These are phyloP conservation scores for Hyaloscypha finlandica DNA, from an alignment of 495 filamentous ascomycete genomes.

Conservation along the genomic window DNA sequence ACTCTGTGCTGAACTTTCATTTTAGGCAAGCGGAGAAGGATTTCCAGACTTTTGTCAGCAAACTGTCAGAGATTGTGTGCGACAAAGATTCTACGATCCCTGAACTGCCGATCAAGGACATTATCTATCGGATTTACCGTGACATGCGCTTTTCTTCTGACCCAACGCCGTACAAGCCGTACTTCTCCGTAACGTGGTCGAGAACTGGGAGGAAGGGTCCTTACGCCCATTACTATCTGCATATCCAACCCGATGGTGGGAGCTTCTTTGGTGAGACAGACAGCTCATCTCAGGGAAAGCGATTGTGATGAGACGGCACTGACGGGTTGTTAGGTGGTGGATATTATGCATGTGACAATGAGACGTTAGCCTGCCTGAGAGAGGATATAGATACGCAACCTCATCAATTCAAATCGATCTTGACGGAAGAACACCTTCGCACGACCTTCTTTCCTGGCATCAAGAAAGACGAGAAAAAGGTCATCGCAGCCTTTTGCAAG, in stretches of 20 bases:
- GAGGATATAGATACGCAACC: conserved; percentile 72
- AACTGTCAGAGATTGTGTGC: conserved; percentile 66
- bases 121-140: conserved; percentile 83
- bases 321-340: conserved; percentile 60
- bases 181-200: conserved; percentile 85
- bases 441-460: conserved; percentile 62
- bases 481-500: conserved; percentile 66
- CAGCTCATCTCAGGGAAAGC: neutral
- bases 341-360: conserved; percentile 72
- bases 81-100: conserved; percentile 77
- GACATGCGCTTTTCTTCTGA: conserved; percentile 79
- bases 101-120: conserved; percentile 77
- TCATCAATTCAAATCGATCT: conserved; percentile 61
- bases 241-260: conserved; percentile 55
- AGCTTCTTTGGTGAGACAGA: conserved; percentile 63
- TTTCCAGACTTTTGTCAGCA: conserved; percentile 73
- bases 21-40: conserved; percentile 76
- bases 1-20: conserved; percentile 61
- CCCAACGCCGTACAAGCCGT: conserved; percentile 83
- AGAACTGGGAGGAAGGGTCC: conserved; percentile 83
- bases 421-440: conserved; percentile 59
- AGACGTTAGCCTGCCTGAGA: conserved; percentile 63
- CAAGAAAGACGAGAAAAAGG: conserved; percentile 56
- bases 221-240: conserved; percentile 82
- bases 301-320: neutral